Base-by-base conservation (phyloP, 2,329 filamentous ascomycete genomes). In the Botrytis galanthina region DNA sequence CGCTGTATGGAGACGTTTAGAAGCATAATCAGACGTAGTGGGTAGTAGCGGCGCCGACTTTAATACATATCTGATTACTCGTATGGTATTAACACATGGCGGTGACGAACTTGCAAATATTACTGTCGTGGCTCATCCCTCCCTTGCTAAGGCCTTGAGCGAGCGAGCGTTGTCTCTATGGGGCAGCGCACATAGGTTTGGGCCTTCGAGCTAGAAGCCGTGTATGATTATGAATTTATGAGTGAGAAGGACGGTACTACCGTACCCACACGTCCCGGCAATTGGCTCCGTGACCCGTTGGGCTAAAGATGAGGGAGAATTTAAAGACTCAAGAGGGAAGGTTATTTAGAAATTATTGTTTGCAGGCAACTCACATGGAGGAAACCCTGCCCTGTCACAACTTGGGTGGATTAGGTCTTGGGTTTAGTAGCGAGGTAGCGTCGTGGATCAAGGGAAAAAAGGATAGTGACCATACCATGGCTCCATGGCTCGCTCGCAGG, bases 251-350 rank as follows among this genome's bases (percentile, higher is more conserved):
- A 76, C 73, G 75, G 75, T 63, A 75, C 72, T 74, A 74, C 72
- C 71, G 71, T 72, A 68, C 46, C 62, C 51, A 59, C 71, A 71
- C 71, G 67, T 72, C 73, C 75, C 76, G 75, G 76, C 75, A 76
- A 70, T 76, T 76, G 74, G 54, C 73, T 74, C 75, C 75, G 74
- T 75, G 73, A 71, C 71, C 75, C 74, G 75, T 76, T 74, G 69
- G 73, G 71, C 71, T 72, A 72, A 72, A 68, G 9, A 62, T 29
- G 54, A 59, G 64, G 44, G 48, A 60, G 32, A 60, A 48, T 48
- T 69, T n/a, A 18, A 18, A 63, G n/a, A n/a, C n/a, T n/a, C n/a
- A n/a, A 39, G 44, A 70, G 72, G 44, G 67, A 54, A 29, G 59
- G 44, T 69, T 42, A 54, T 71, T 71, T 60, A 39, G 54, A 60